These are phyloP conservation scores for Chiua virens DNA, from an alignment of 768 basidiomycete species.

Conservation along the genomic window DNA sequence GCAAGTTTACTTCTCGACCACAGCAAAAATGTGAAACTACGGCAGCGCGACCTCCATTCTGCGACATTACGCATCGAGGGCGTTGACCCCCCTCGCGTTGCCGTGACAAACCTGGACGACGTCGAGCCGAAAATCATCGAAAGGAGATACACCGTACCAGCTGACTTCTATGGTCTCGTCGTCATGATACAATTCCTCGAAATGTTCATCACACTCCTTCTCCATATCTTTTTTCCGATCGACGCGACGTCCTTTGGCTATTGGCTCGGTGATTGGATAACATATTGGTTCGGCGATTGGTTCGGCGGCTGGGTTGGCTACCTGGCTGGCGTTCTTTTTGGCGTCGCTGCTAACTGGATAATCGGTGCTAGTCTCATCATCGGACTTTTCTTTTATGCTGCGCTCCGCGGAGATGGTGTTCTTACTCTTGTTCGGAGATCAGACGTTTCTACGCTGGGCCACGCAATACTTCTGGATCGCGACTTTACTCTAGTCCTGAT, in stretches of 20 bases:
- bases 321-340: background rate
- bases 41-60: background rate
- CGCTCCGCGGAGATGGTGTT: background rate
- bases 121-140: background rate
- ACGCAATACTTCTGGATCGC: constrained; percentile 1
- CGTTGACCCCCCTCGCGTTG: background rate
- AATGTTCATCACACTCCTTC: background rate
- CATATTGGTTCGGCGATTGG: background rate
- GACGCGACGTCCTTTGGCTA: background rate
- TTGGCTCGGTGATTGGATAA: background rate
- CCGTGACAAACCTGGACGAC: constrained; percentile 2
- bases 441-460: background rate
- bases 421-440: constrained; percentile 4
- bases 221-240: background rate
- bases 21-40: background rate
- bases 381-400: background rate
- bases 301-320: background rate
- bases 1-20: constrained; percentile 4
- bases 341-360: background rate
- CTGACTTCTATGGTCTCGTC: background rate
- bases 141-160: constrained; percentile 1
- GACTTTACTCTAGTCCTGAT: background rate
- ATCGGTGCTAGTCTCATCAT: background rate
- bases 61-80: background rate
- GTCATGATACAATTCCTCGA: background rate